Evolutionary conservation across 805 yeast genomes (phyloP).

Genomic region (Ogataea pilisensis): DNA sequence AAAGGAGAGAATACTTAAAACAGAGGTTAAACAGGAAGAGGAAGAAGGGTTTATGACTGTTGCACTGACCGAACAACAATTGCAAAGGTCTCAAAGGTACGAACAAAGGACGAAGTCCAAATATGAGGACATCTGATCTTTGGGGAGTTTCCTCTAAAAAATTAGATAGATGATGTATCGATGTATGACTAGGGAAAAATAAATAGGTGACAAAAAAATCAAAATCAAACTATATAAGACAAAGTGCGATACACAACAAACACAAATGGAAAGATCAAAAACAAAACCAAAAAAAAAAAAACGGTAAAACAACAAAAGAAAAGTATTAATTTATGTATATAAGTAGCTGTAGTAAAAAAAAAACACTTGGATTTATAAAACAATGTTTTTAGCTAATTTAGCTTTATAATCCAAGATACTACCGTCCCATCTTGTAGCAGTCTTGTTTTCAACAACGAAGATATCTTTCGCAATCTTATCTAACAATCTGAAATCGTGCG

Average conservation of each 20-base stretch:
- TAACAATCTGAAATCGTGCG: conserved; percentile 97
- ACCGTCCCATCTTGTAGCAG: conserved; percentile 97
- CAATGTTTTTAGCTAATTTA: conserved; percentile 88
- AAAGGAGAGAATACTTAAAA: conserved; percentile 1
- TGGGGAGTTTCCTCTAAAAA: no score
- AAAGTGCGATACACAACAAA: no score
- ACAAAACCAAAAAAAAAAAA: background rate
- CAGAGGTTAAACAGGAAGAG: background rate
- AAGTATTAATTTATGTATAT: conserved; percentile 3
- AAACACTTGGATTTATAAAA: conserved; percentile 40
- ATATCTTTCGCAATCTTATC: conserved; percentile 98
- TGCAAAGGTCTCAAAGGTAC: background rate
- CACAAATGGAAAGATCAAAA: background rate
- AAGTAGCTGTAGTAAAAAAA: conserved; percentile 1
- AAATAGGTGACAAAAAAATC: no score
- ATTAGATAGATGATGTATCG: no score
- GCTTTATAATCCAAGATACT: conserved; percentile 87
- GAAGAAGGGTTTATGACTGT: background rate
- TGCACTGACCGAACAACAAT: background rate
- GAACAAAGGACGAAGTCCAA: background rate
- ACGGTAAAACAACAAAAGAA: background rate
- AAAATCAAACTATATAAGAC: no score
- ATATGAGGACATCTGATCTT: background rate
- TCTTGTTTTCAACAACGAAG: conserved; percentile 91
- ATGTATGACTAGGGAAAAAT: no score